phyloP scores from a whole-genome alignment of 2,329 filamentous ascomycete species.

The Tolypocladium tropicale region DNA sequence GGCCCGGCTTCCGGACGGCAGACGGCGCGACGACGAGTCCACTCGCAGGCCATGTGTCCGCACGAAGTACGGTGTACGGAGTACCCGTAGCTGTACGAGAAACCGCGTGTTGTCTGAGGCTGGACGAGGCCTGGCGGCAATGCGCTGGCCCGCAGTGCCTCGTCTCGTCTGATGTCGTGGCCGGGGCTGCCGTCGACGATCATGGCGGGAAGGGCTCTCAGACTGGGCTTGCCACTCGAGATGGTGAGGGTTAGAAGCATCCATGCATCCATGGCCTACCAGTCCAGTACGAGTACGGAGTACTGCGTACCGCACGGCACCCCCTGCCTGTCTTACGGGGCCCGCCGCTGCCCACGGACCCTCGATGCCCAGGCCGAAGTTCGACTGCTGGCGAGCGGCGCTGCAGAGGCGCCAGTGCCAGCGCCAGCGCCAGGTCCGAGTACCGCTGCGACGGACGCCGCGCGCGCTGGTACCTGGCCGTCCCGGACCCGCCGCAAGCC shows the following conservation, averaged over 20 bases:
- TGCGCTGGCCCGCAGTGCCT: neutral
- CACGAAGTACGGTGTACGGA: too few relatives aligned
- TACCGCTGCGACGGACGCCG: neutral
- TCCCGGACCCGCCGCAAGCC: neutral
- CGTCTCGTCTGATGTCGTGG: neutral
- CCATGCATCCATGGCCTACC: too few relatives aligned
- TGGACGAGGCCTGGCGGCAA: neutral
- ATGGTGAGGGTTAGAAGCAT: neutral
- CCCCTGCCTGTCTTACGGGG: neutral
- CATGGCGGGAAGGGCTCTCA: neutral
- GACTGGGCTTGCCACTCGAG: neutral
- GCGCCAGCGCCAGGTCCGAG: too few relatives aligned
- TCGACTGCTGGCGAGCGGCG: neutral
- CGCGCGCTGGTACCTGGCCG: neutral
- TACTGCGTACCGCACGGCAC: too few relatives aligned
- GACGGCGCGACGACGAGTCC: neutral
- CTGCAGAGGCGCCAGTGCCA: too few relatives aligned
- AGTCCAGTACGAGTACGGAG: too few relatives aligned
- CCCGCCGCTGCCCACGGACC: neutral
- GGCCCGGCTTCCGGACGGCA: neutral
- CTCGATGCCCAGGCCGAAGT: too few relatives aligned
- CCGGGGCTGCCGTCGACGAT: neutral
- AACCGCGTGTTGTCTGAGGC: neutral
- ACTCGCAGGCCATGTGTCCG: too few relatives aligned
- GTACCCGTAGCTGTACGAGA: too few relatives aligned